These are phyloP conservation scores for Eleusine coracana DNA, from an alignment of 176 grass and related monocot genomes.

Conservation along the genomic window DNA sequence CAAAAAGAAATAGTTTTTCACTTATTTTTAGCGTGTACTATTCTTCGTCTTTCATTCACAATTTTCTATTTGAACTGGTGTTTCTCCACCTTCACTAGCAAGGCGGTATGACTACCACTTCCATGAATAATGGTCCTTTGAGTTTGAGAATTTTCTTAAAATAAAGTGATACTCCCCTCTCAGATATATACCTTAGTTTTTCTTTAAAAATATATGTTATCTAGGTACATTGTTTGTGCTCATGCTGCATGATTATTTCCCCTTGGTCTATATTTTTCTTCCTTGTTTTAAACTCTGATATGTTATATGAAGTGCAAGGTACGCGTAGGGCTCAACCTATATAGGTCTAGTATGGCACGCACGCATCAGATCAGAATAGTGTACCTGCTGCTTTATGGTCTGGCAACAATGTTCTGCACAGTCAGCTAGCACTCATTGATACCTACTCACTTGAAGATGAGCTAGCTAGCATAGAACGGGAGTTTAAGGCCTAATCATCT, in stretches of 20 bases:
- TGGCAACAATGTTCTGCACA: conserved; percentile 1
- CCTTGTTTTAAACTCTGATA: neutral
- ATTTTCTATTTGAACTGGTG: no score
- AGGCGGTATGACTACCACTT: no score
- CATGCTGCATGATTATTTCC: neutral
- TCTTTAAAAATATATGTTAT: no score
- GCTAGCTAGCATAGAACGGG: neutral
- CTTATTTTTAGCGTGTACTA: no score
- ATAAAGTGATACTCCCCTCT: no score
- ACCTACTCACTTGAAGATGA: neutral
- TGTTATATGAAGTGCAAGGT: conserved; percentile 21
- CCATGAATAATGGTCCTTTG: no score
- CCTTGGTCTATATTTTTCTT: neutral
- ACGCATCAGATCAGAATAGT: conserved; percentile 27
- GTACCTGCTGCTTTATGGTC: conserved; percentile 15
- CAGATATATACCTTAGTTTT: no score
- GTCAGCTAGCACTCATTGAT: neutral
- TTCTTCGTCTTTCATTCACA: no score
- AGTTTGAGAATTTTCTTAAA: no score
- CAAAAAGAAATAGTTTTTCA: no score
- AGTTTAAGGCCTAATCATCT: neutral
- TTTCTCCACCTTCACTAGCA: no score
- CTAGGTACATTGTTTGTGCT: neutral
- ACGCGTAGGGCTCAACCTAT: conserved; percentile 32
- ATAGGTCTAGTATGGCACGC: neutral